phyloP scores from a whole-genome alignment of 2,329 filamentous ascomycete species.

The Didymella exigua region DNA sequence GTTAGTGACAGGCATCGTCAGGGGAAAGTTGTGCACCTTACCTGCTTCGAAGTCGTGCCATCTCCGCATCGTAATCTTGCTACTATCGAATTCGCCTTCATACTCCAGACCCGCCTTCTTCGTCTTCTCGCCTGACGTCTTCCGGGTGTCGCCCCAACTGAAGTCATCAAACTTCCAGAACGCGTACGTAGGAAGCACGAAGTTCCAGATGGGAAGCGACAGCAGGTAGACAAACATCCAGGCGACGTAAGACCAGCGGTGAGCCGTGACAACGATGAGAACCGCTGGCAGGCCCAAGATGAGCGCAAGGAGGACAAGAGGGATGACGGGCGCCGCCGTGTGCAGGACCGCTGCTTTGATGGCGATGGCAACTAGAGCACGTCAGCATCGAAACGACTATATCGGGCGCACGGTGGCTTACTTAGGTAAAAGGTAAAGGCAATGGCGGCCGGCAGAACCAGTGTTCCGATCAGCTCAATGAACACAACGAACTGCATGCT shows the following conservation, averaged over 20 bases:
- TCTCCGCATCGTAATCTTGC: constrained; percentile 98
- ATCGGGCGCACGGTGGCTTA: constrained; percentile 57
- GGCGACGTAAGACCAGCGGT: constrained; percentile 86
- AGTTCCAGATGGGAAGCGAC: constrained; percentile 97
- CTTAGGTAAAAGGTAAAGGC: constrained; percentile 95
- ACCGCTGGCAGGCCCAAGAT: constrained; percentile 93
- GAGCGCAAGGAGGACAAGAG: constrained; percentile 82
- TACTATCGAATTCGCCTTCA: constrained; percentile 96
- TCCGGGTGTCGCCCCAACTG: constrained; percentile 97
- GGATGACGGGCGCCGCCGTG: constrained; percentile 77
- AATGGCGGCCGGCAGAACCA: constrained; percentile 94
- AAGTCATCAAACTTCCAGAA: constrained; percentile 99
- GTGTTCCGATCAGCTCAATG: constrained; percentile 90
- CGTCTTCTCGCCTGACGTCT: constrained; percentile 87
- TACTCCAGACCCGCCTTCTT: constrained; percentile 86
- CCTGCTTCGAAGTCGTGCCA: constrained; percentile 91
- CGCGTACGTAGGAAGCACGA: constrained; percentile 88
- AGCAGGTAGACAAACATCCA: constrained; percentile 98
- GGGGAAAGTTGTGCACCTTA: constrained; percentile 41
- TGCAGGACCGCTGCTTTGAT: constrained; percentile 68
- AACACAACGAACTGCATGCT: constrained; percentile 99
- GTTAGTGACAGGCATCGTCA: constrained; percentile 36
- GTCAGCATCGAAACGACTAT: constrained; percentile 32
- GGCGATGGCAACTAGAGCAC: constrained; percentile 73
- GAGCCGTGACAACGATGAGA: constrained; percentile 90